Evolutionary conservation across 2,329 filamentous ascomycete genomes (phyloP), one percentile per base, ranked within the genome.

Genomic region (Neonectria neomacrospora): DNA sequence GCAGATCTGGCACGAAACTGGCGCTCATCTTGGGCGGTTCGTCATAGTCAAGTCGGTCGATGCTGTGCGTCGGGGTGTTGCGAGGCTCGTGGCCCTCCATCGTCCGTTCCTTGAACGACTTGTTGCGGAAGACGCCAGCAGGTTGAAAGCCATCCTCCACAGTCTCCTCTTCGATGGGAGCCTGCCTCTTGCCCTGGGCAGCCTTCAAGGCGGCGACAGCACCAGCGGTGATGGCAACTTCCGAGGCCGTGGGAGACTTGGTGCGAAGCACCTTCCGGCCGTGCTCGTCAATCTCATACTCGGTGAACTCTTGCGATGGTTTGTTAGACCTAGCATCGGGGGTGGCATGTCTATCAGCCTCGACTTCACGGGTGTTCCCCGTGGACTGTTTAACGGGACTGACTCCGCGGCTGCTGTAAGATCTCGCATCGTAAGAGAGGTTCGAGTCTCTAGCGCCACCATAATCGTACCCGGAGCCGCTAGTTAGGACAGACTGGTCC

Each of bases 401-500:
- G 14, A 72, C 59, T 18, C 72, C 79, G 32, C 80, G 77, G 62
- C 73, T 74, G 64, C 75, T 75, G 5, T 74, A 74, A 7, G 71
- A 63, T 50, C 71, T 76, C 26, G 72, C 76, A 63, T 70, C 69
- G 56, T 63, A 77, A 66, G 56, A 80, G 61, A 67, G 78, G 67
- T 58, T 78, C 67, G 67, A 81, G 22, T 28, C 72, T 75, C 61
- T 84, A 79, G 71, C 81, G 70, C 61, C 79, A 66, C 63, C 69
- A 65, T 83, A 85, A 26, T 85, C 83, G 65, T 85, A 71, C 32
- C 81, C 83, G 12, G 88, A 90, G 10, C 82, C 84, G 37, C 74
- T 81, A 3, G 88, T 94, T 56, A 97, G 75, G 12, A 90, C 86
- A 2, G 93, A 96, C 54, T 86, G 85, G 5, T 88, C 85, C 16